phyloP scores from a whole-genome alignment of 371 early-diverging fungal genomes.

The Coemansia linderi region DNA sequence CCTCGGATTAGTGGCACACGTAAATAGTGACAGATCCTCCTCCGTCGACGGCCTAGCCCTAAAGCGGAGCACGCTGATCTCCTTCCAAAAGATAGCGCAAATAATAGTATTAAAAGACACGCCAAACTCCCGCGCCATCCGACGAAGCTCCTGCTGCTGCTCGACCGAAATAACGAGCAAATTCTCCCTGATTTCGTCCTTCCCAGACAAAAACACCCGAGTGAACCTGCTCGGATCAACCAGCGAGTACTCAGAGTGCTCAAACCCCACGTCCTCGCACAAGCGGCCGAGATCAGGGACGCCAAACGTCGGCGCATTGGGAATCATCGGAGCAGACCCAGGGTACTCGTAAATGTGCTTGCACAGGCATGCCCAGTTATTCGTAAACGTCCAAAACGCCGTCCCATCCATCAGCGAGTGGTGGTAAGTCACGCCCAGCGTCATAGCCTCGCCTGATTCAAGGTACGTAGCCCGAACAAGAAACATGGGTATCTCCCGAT shows the following conservation, averaged over 20 bases:
- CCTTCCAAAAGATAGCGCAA: constrained; percentile 45
- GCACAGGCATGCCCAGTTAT: constrained; percentile 44
- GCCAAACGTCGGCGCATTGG: constrained; percentile 38
- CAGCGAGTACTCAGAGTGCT: constrained; percentile 35
- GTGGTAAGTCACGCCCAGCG: constrained; percentile 43
- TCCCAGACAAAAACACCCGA: constrained; percentile 19
- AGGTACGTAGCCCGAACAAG: constrained; percentile 39
- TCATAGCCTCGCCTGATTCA: constrained; percentile 15
- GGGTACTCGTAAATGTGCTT: constrained; percentile 7
- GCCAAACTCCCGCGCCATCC: constrained; percentile 16
- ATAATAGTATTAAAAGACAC: constrained; percentile 38
- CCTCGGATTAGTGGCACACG: constrained; percentile 45
- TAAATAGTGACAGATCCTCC: constrained; percentile 21
- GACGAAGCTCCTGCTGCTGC: constrained; percentile 33
- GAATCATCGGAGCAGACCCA: constrained; percentile 6
- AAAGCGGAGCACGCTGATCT: constrained; percentile 23
- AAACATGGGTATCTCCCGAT: constrained; percentile 34
- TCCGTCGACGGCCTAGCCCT: constrained; percentile 16
- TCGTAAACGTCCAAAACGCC: constrained; percentile 44
- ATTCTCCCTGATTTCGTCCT: constrained; percentile 25
- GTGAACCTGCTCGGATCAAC: constrained; percentile 23
- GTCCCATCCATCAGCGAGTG: constrained; percentile 49
- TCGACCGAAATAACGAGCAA: constrained; percentile 16
- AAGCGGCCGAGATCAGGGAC: constrained; percentile 22
- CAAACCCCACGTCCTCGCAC: constrained; percentile 10